phyloP scores from a whole-genome alignment of 768 basidiomycete species.

The Peribolospora kevripleyi region DNA sequence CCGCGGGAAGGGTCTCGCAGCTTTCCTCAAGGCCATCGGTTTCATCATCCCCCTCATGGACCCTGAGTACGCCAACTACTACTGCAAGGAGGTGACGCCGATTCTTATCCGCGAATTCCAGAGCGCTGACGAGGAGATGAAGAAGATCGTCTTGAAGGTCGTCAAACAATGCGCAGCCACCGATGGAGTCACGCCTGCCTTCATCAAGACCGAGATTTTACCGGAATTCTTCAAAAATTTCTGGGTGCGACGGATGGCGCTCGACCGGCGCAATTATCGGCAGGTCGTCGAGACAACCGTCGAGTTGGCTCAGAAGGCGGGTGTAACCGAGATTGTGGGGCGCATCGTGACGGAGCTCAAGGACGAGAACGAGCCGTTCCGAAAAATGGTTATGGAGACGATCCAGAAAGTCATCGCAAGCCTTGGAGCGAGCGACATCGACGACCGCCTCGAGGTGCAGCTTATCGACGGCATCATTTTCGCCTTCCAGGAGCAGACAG shows the following conservation, averaged over 20 bases:
- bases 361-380: conserved; percentile 26
- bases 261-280: conserved; percentile 82
- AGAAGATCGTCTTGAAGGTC: conserved; percentile 97
- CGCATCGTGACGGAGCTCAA: conserved; percentile 70
- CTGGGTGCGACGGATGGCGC: conserved; percentile 71
- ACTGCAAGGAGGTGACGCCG: conserved; percentile 91
- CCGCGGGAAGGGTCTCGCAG: conserved; percentile 81
- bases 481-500: conserved; percentile 97
- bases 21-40: conserved; percentile 91
- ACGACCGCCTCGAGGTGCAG: conserved; percentile 78
- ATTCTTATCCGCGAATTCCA: conserved; percentile 64
- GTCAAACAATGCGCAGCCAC: conserved; percentile 98
- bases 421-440: conserved; percentile 89
- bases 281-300: conserved; percentile 98
- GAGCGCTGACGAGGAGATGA: conserved; percentile 99
- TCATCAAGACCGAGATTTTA: conserved; percentile 91
- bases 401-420: conserved; percentile 87
- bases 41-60: conserved; percentile 99
- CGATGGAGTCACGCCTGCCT: conserved; percentile 83
- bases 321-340: conserved; percentile 87
- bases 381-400: conserved; percentile 99
- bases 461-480: conserved; percentile 97
- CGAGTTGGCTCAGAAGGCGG: conserved; percentile 88
- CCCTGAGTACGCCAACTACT: conserved; percentile 96
- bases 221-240: conserved; percentile 99